These are phyloP conservation scores for Colletotrichum abscissum DNA, from an alignment of 2,329 filamentous ascomycete species.

Conservation along the genomic window DNA sequence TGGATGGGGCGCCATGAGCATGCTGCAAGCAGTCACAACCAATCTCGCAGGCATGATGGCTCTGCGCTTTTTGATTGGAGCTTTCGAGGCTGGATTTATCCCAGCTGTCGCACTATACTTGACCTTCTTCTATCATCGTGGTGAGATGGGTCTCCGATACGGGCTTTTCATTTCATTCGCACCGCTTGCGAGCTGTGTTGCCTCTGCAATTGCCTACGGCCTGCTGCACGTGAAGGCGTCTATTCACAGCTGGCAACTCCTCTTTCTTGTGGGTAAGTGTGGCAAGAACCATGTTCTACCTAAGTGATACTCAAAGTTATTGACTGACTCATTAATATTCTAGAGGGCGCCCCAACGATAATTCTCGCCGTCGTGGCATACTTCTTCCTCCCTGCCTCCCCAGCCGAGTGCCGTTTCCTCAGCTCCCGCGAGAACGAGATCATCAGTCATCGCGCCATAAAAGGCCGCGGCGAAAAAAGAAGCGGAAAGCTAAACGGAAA, in stretches of 20 bases:
- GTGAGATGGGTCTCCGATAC: conserved; percentile 76
- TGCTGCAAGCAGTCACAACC: conserved; percentile 45
- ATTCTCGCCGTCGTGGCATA: conserved; percentile 65
- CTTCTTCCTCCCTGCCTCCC: conserved; percentile 64
- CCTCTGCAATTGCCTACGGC: conserved; percentile 72
- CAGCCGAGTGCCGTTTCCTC: conserved; percentile 64
- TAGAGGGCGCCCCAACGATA: conserved; percentile 68
- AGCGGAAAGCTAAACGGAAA: conserved; percentile 55
- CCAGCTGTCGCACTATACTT: conserved; percentile 56
- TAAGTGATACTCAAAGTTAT: background rate
- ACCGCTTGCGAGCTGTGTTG: conserved; percentile 75
- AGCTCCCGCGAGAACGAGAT: conserved; percentile 68
- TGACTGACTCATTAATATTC: background rate
- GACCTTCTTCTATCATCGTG: conserved; percentile 58
- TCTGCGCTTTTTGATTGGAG: conserved; percentile 54
- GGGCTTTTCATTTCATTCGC: conserved; percentile 78
- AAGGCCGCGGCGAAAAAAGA: conserved; percentile 56
- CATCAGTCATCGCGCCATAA: conserved; percentile 63
- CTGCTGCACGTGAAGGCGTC: conserved; percentile 68
- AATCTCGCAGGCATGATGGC: conserved; percentile 50
- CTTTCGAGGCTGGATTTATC: conserved; percentile 55
- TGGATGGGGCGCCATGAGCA: conserved; percentile 34
- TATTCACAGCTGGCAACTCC: conserved; percentile 72
- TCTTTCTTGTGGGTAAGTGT: conserved; percentile 66
- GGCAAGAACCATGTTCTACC: background rate